A percentile compares a stretch with the other conserved stretches of the same genome.
Evolutionary conservation across 116 monocot species (phyloP).

Genomic region (Iris pallida): DNA sequence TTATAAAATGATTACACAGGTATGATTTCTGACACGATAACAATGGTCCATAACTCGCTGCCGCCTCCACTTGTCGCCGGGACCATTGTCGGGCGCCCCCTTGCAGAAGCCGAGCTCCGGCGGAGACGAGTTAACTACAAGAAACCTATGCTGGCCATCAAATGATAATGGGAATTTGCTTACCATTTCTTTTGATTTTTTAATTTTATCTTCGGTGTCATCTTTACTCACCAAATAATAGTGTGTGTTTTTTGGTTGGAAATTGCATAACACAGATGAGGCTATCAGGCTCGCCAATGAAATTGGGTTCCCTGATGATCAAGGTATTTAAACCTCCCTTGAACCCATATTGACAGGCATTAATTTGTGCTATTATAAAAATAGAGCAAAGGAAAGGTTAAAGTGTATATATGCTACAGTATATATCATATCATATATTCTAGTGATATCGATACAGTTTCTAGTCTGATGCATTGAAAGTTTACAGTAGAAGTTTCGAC

Average conservation of each 20-base stretch:
- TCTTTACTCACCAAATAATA: background rate
- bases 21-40: too few relatives aligned
- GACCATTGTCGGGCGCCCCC: too few relatives aligned
- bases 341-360: background rate
- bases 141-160: too few relatives aligned
- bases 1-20: too few relatives aligned
- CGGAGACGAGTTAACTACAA: too few relatives aligned
- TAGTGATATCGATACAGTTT: background rate
- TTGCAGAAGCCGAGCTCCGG: too few relatives aligned
- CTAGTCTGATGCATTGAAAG: background rate
- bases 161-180: too few relatives aligned
- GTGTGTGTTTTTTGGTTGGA: background rate
- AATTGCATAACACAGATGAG: conserved; percentile 74
- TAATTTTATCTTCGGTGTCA: too few relatives aligned
- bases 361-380: background rate
- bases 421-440: conserved; percentile 9
- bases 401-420: background rate
- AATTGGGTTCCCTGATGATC: conserved; percentile 87
- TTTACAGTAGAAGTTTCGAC: background rate
- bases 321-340: conserved; percentile 39
- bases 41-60: too few relatives aligned
- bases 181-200: too few relatives aligned
- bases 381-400: background rate
- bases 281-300: conserved; percentile 59
- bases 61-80: too few relatives aligned